Evolutionary conservation across 352 stramenopile genomes (phyloP), one percentile per base, ranked within the genome.

Genomic region (Vaucheria bursata): DNA sequence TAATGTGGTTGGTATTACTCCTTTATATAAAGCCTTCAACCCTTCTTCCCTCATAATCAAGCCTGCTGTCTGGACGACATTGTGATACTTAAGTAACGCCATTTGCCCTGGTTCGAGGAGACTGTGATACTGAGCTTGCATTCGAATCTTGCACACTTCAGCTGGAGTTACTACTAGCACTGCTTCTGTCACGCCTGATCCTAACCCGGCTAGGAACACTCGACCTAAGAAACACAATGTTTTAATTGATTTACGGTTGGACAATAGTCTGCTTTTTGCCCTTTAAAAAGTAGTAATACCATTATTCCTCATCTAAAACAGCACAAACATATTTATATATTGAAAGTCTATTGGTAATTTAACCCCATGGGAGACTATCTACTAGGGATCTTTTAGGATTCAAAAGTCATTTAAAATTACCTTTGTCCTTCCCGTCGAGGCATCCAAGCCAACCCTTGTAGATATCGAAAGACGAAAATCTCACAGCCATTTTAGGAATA

Each of bases 31-130:
- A 3, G 94, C 93, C 0, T 87, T 80, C 0, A 94, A 83, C n/a
- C 95, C 94, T 84, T 98, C 95, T 83, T 98, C 94, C 78, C 89
- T 89, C 0, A 91, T 88, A 80, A 98, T 97, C 18, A 96, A 82
- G 33, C 88, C 80, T 82, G 95, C 90, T 25, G 90, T 91, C 84
- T 97, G 91, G 34, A 94, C 85, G 70, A 97, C 92, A 66, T 92
- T 91, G 75, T 91, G 94, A 87, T 98, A 98, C 87, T 97, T 98
- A 74, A 94, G 89, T 79, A 92, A 84, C 85, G 12, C 45, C 45
- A 25, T 59, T 18, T 18, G 25, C 12, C 45, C 45, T 18, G 12
- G 12, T 25, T 18, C 45, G 12, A 25, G 12, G 25, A 25, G 12
- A 18, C 25, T 25, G 25, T 18, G 25, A 59, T 18, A 18, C 45